These are phyloP conservation scores for Croton laevigatus DNA, from an alignment of 441 rosid genomes.

Conservation along the genomic window DNA sequence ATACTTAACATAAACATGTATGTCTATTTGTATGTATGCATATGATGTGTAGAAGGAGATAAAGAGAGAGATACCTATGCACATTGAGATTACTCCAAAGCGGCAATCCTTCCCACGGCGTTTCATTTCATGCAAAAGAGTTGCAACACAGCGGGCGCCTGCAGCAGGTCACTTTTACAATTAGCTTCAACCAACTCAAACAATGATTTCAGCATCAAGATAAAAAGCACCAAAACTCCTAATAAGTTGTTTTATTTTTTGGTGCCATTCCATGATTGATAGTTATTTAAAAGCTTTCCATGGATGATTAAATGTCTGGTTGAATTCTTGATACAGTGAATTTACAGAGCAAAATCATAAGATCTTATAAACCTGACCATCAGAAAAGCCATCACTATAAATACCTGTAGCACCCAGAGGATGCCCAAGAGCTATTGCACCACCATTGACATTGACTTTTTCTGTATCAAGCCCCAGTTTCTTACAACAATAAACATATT, in stretches of 20 bases:
- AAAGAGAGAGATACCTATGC: constrained; percentile 59
- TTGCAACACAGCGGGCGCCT: constrained; percentile 97
- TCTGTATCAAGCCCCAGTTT: constrained; percentile 77
- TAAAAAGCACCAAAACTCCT: background rate
- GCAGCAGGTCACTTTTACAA: constrained; percentile 4
- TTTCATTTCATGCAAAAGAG: constrained; percentile 95
- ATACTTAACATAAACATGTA: no score
- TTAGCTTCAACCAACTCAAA: constrained; percentile 7
- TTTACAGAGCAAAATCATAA: background rate
- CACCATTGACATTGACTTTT: constrained; percentile 91
- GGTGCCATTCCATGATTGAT: background rate
- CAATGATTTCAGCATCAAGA: background rate
- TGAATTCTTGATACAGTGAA: background rate
- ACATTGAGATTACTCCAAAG: constrained; percentile 94
- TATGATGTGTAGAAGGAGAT: background rate
- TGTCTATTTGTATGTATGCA: no score
- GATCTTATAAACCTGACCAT: background rate
- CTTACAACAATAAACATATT: constrained; percentile 82
- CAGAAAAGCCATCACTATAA: background rate
- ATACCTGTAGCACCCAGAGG: constrained; percentile 96
- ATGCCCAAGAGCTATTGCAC: constrained; percentile 95
- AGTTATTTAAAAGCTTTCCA: background rate
- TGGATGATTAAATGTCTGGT: background rate
- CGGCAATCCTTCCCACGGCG: constrained; percentile 89
- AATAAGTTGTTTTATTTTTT: background rate